Evolutionary conservation across 768 basidiomycete species (phyloP), one percentile per base, ranked within the genome.

Genomic region (Sutorius australiensis): DNA sequence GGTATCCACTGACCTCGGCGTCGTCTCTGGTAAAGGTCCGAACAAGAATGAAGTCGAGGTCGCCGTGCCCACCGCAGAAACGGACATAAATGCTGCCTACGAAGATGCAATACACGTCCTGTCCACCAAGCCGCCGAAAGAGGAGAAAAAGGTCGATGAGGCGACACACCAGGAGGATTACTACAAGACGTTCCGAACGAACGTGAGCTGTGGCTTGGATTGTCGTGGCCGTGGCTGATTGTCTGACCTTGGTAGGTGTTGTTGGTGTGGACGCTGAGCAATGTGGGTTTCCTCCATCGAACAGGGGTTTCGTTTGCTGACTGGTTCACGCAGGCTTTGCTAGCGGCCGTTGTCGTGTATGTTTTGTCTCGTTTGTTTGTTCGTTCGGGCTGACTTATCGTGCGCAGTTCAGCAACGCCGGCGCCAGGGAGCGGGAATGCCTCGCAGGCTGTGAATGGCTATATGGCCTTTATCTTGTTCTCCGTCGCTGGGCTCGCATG

Each of bases 31-130:
- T 33, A 79, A 80, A 53, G 81, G 57, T 50, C 70, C 71, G 50
- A 72, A 86, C 53, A 84, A 85, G 64, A 88, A 88, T 59, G 86
- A 90, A 64, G 95, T 95, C 10, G 92, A 95, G 54, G 91, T 92
- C 9, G 77, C 79, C 8, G 80, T 97, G 0, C 94, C 94, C 3
- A 88, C 90, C 1, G 85, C 85, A 48, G 86, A 95, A 66, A 90
- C 84, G 61, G 95, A 98, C 63, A 86, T 92, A 69, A 85, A 94
- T 62, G 84, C 86, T 30, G 80, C 87, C 48, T 98, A 98, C 64
- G 91, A 95, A 56, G 92, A 95, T 58, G 97, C 95, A 3, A 80
- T 94, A 32, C 84, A 87, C 60, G 83, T 93, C 3, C 71, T 98
- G 46, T 78, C 80, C 14, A 81, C 81, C 11, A 93, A 94, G 69